Evolutionary conservation across 2,329 filamentous ascomycete species (phyloP).

Genomic region (Dactylella cylindrospora): DNA sequence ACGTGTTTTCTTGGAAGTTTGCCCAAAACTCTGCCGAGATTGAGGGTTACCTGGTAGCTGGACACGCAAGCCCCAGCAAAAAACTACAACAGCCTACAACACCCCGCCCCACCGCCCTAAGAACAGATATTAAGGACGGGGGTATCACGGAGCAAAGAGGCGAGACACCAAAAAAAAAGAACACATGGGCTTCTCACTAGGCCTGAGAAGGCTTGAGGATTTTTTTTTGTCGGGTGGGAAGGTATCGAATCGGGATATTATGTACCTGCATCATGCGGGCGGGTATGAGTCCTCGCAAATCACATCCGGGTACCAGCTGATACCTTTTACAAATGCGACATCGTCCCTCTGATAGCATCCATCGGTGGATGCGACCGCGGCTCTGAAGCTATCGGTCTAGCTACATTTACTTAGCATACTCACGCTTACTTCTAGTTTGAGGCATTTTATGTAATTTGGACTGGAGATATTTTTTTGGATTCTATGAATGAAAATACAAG

Average conservation of each 20-base stretch:
- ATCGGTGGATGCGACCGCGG: not conserved
- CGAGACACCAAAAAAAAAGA: not conserved
- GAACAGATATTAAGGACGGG: not conserved
- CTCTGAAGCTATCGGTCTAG: no score
- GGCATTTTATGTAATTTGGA: no score
- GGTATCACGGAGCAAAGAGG: not conserved
- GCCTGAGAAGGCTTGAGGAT: not conserved
- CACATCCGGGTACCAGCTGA: conserved; percentile 21
- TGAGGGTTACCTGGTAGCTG: no score
- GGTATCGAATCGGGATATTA: not conserved
- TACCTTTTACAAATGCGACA: conserved; percentile 4
- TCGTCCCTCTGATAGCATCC: no score
- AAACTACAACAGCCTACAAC: not conserved
- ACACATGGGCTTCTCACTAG: conserved; percentile 34
- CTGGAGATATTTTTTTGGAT: conserved; percentile 18
- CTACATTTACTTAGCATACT: no score
- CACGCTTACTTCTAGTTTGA: no score
- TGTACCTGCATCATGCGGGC: not conserved
- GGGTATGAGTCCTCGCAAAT: conserved; percentile 4
- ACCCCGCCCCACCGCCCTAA: not conserved
- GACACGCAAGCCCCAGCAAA: not conserved
- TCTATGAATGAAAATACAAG: conserved; percentile 28
- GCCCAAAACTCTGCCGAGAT: no score
- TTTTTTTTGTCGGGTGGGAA: not conserved
- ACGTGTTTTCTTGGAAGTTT: conserved; percentile 43